phyloP scores from a whole-genome alignment of 2,329 filamentous ascomycete genomes.

The Sporothrix humicola region DNA sequence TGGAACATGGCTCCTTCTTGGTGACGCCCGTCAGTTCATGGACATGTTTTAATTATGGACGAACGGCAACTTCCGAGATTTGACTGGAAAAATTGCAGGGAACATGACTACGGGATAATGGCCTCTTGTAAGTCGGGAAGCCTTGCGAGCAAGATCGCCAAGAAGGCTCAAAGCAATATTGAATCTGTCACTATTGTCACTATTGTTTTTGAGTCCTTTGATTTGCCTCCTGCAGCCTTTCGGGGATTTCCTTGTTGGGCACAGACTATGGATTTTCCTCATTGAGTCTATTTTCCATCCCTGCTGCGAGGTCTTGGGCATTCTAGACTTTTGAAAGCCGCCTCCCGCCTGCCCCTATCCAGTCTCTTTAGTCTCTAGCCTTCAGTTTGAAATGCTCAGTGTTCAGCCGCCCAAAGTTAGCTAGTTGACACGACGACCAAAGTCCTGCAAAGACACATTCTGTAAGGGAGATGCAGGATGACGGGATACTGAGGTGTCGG shows the following conservation, averaged over 20 bases:
- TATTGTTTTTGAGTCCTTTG: background rate
- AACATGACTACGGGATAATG: background rate
- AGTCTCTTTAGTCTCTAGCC: no score
- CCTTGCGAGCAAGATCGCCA: background rate
- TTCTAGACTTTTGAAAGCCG: background rate
- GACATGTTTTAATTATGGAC: no score
- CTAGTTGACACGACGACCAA: background rate
- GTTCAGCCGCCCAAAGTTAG: background rate
- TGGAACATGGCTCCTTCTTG: no score
- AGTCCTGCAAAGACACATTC: background rate
- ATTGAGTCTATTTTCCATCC: background rate
- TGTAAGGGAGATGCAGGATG: background rate
- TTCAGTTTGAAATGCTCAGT: no score
- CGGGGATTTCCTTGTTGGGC: conserved; percentile 20
- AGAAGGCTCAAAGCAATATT: no score
- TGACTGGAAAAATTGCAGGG: background rate
- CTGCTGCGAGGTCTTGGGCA: background rate
- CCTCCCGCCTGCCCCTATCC: no score
- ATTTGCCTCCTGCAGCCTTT: conserved; percentile 23
- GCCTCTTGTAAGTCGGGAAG: background rate
- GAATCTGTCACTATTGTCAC: no score
- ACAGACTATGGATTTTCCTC: background rate
- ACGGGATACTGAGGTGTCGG: background rate
- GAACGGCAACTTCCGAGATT: conserved; percentile 17
- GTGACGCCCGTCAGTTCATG: no score